Evolutionary conservation across 306 rosid species (phyloP), one percentile per base, ranked within the genome.

Genomic region (Rosa lucieae): DNA sequence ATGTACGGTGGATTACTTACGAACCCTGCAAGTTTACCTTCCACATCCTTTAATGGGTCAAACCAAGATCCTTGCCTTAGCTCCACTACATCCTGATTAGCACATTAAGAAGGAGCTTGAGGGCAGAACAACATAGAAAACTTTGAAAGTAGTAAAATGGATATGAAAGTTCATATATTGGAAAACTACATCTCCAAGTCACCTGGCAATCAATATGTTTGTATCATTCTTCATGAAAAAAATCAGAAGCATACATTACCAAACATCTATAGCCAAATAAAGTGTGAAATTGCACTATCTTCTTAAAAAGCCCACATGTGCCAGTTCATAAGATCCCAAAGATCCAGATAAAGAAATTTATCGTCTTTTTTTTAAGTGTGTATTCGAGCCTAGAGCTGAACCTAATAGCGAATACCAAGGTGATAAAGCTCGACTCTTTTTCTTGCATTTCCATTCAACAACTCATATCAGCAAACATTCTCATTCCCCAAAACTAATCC

Each of bases 1-100:
- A 95, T 91, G 78, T 95, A 95, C 0, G 98, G 99, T 53, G 96
- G 98, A 81, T 95, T 92, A 78, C 99, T 95, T 32, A 95, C 86
- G 67, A 92, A 81, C 65, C 97, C 97, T 1, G 92, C 81, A 82
- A 95, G 88, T 76, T 82, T 84, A 76, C 97, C 92, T 80, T 83
- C 87, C 84, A 90, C 74, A 55, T 83, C 92, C 77, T 88, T 85
- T 83, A 92, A 79, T 12, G 98, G 98, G 53, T 89, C 89, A 67
- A 91, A 93, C 99, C 97, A 95, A 6, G 98, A 91, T 75, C 97
- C 99, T 85, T 88, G 88, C 85, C 97, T 85, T 67, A 91, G 0
- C 76, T 88, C 89, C 79, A 93, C 73, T n/a, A 77, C 76, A 76
- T 90, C 91, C 96, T 93, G 84, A 56, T 79, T n/a, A 82, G 65